These are phyloP conservation scores for Aphanoascus verrucosus DNA, from an alignment of 2,329 filamentous ascomycete genomes.

Conservation along the genomic window DNA sequence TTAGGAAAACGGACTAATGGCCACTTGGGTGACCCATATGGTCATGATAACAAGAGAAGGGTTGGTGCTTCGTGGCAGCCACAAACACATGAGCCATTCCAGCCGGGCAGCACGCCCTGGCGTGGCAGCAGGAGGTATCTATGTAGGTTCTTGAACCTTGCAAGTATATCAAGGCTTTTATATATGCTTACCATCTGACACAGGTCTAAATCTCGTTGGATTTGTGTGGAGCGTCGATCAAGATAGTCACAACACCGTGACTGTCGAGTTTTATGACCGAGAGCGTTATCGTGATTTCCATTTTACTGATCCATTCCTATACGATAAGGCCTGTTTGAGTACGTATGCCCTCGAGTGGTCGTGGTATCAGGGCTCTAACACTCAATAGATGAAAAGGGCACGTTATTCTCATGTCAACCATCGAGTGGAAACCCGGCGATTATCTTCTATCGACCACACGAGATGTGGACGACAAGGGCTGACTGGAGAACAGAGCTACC, in stretches of 20 bases:
- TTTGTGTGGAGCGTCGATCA: conserved; percentile 97
- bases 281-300: conserved; percentile 89
- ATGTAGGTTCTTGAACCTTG: conserved; percentile 39
- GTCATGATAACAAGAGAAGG: conserved; percentile 42
- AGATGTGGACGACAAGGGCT: conserved; percentile 82
- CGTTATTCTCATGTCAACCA: conserved; percentile 73
- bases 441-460: conserved; percentile 93
- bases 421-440: conserved; percentile 57
- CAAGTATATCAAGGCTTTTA: not conserved
- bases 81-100: conserved; percentile 71
- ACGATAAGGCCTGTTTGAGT: conserved; percentile 88
- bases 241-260: conserved; percentile 84
- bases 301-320: conserved; percentile 90
- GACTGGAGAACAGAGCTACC: conserved; percentile 91
- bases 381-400: conserved; percentile 56
- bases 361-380: not conserved
- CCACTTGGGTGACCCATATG: conserved; percentile 38
- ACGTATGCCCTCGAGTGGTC: conserved; percentile 24
- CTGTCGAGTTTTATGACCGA: conserved; percentile 94
- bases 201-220: conserved; percentile 71
- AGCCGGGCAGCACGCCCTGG: conserved; percentile 93
- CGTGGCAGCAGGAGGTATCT: conserved; percentile 86
- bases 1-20: conserved; percentile 52
- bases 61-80: conserved; percentile 45
- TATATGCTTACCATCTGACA: conserved; percentile 20